phyloP scores from a whole-genome alignment of 1,284 basidiomycete genomes.

The Trichosporon coremiiforme region DNA sequence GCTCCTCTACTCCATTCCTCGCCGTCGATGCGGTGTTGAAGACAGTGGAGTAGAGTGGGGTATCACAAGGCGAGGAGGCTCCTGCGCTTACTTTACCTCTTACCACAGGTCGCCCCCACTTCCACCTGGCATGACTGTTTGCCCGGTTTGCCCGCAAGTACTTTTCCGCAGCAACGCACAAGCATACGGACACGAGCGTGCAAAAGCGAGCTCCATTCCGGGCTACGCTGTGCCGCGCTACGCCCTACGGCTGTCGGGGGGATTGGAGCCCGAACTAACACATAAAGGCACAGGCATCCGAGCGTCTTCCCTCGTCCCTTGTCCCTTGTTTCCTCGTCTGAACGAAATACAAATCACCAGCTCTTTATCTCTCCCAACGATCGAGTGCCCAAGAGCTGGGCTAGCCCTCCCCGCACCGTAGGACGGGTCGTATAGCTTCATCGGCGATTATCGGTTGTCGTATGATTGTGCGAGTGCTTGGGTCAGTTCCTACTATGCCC shows the following conservation, averaged over 20 bases:
- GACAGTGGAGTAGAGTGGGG: neutral
- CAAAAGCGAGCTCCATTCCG: neutral
- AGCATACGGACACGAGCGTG: too few relatives aligned
- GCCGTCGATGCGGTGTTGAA: neutral
- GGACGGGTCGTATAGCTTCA: neutral
- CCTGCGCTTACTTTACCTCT: neutral
- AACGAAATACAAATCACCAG: neutral
- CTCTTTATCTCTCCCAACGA: neutral
- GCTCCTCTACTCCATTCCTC: neutral
- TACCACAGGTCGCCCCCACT: neutral
- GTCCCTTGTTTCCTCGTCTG: too few relatives aligned
- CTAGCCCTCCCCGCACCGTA: neutral
- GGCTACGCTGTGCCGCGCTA: neutral
- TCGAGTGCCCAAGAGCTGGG: too few relatives aligned
- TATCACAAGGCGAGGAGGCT: neutral
- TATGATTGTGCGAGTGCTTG: neutral
- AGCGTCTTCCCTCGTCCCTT: neutral
- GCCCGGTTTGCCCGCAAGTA: neutral
- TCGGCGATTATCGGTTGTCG: neutral
- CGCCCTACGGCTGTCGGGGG: constrained; percentile 1
- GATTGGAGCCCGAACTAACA: neutral
- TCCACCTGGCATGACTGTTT: neutral
- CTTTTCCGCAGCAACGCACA: neutral
- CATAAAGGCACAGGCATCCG: neutral
- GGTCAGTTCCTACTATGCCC: neutral